Conservation (phyloP, 1,284 basidiomycete species). For the Rhodotorula sp. region DNA sequence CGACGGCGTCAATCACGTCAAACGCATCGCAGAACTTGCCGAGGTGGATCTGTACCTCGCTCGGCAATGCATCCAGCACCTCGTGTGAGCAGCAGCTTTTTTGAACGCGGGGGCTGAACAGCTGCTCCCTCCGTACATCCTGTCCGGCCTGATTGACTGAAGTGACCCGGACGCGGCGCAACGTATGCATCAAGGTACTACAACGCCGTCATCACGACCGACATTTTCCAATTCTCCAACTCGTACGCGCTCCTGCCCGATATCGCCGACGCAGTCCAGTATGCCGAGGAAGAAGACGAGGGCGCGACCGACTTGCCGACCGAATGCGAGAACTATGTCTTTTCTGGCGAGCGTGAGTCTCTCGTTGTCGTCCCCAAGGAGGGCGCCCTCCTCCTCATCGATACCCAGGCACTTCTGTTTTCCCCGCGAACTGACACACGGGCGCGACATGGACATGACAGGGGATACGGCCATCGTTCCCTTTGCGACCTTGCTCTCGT, state of each 20-base stretch:
- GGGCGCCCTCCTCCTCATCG: no score
- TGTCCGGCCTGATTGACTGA: slow-evolving; percentile 4
- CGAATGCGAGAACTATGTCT: slow-evolving; percentile 45
- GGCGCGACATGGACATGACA: not conserved
- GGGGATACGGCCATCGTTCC: slow-evolving; percentile 25
- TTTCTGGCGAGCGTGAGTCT: slow-evolving; percentile 24
- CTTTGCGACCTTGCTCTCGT: slow-evolving; percentile 62
- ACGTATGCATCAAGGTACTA: no score
- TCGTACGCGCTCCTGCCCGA: slow-evolving; percentile 65
- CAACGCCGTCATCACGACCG: slow-evolving; percentile 91
- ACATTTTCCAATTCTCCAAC: slow-evolving; percentile 97
- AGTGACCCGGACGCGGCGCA: no score
- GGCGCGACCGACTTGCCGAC: slow-evolving; percentile 33
- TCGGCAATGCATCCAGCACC: slow-evolving; percentile 83
- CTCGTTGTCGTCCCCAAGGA: no score
- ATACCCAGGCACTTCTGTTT: no score
- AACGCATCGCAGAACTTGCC: slow-evolving; percentile 84
- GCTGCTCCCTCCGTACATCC: not conserved
- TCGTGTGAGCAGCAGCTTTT: slow-evolving; percentile 63
- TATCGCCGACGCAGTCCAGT: slow-evolving; percentile 34
- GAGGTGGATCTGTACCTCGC: slow-evolving; percentile 84
- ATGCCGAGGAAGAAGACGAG: slow-evolving; percentile 38
- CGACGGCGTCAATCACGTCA: slow-evolving; percentile 87
- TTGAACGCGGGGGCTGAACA: no score
- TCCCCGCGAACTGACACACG: not conserved